These are phyloP conservation scores for Holtermannia corniformis DNA, from an alignment of 768 basidiomycete genomes.

Conservation along the genomic window DNA sequence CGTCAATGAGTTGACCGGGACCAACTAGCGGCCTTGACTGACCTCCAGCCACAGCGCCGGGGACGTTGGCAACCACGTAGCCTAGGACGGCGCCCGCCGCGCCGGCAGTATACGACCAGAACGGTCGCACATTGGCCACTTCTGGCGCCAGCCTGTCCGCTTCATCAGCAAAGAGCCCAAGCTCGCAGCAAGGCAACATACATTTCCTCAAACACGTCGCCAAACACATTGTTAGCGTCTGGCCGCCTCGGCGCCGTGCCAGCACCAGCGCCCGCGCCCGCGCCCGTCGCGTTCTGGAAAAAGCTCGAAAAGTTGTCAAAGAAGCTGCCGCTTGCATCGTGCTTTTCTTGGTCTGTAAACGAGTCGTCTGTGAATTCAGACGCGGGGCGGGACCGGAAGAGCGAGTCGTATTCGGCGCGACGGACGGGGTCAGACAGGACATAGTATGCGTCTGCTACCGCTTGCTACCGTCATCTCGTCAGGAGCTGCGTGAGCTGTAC, in stretches of 20 bases:
- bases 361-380: constrained; percentile 32
- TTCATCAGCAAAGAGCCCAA: not conserved
- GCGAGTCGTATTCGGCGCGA: constrained; percentile 42
- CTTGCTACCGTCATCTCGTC: constrained; percentile 44
- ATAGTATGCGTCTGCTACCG: constrained; percentile 89
- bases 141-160: constrained; percentile 37
- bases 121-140: constrained; percentile 38
- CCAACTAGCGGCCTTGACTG: not conserved
- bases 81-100: constrained; percentile 51
- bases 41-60: constrained; percentile 73
- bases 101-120: constrained; percentile 37
- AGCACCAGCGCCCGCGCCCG: constrained; percentile 22
- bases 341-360: constrained; percentile 31
- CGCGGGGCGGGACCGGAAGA: constrained; percentile 28
- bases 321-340: constrained; percentile 58
- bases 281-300: constrained; percentile 50
- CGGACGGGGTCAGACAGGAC: constrained; percentile 67
- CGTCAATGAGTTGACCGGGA: constrained; percentile 3
- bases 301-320: constrained; percentile 65
- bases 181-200: constrained; percentile 36
- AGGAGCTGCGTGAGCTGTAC: not conserved
- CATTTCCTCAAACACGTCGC: constrained; percentile 83
- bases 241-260: constrained; percentile 45
- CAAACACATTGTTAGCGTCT: constrained; percentile 70
- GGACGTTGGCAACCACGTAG: constrained; percentile 65